Evolutionary conservation across 2,329 filamentous ascomycete species (phyloP), one percentile per base, ranked within the genome.

Genomic region (Colletotrichum tanaceti): DNA sequence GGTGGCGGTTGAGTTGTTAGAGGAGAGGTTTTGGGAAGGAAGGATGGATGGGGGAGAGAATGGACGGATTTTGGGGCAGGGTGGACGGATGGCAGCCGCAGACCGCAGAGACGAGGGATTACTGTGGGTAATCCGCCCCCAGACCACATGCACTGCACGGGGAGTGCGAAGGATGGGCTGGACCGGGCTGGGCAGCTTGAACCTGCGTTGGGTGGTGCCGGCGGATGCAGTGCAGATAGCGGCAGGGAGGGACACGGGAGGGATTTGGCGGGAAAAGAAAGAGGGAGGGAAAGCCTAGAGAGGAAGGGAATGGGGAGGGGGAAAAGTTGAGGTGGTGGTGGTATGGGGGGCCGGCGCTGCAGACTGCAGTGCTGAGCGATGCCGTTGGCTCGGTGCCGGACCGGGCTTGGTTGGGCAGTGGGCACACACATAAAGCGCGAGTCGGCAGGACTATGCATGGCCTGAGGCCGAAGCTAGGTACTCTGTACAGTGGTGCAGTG

Each of bases 21-120:
- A 62, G 20, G 55, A 69, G 67, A 67, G 58, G 52, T 61, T 66
- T 67, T 68, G 52, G 43, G 39, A 38, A 67, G 57, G 63, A 58
- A 67, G 63, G 63, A 68, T 66, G 58, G 7, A 70, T 70, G 67
- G 67, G 63, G 67, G 58, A 70, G 65, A 64, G 63, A 67, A 70
- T 70, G 63, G 67, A 65, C 52, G 67, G 67, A 66, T 57, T 68
- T 67, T 66, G 67, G 63, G 67, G 57, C 67, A 70, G 57, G 32
- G 60, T 53, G 39, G 63, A 68, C 52, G 67, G 67, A 58, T 63
- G 67, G 67, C 46, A 68, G 67, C 57, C 57, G 67, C 67, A 67
- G 63, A 53, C 50, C 32, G 32, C n/a, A 38, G 50, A 53, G 50
- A 61, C 63, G 63, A 70, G 47, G 46, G 63, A 58, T 67, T 67